Evolutionary conservation across 2,329 filamentous ascomycete species (phyloP).

Genomic region (Aspergillus tamarii): DNA sequence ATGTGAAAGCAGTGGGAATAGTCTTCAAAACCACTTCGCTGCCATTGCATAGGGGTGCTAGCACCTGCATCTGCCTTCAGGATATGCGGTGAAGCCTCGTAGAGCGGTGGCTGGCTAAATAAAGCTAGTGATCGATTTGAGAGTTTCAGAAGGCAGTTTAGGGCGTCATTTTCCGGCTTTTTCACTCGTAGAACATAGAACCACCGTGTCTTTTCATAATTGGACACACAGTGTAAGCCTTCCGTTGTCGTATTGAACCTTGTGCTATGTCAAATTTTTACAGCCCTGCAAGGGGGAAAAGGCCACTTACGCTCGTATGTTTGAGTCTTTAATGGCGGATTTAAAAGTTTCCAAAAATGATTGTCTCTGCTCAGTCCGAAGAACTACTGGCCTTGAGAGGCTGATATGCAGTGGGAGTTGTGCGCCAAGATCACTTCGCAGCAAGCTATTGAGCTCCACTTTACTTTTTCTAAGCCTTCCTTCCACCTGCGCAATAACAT

Average conservation of each 20-base stretch:
- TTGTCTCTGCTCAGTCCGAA: constrained; percentile 73
- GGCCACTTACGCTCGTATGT: constrained; percentile 49
- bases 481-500: constrained; percentile 33
- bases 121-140: constrained; percentile 66
- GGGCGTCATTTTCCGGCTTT: constrained; percentile 52
- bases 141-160: constrained; percentile 65
- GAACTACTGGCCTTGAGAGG: constrained; percentile 77
- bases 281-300: not conserved
- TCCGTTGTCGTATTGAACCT: constrained; percentile 54
- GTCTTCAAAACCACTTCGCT: constrained; percentile 35
- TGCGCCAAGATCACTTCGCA: constrained; percentile 76
- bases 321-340: constrained; percentile 45
- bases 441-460: constrained; percentile 63
- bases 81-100: constrained; percentile 43
- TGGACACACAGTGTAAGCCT: constrained; percentile 66
- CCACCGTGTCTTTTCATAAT: constrained; percentile 70
- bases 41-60: not conserved
- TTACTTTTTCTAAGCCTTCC: constrained; percentile 46
- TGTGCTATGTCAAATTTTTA: constrained; percentile 27
- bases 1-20: constrained; percentile 73
- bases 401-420: constrained; percentile 87
- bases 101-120: constrained; percentile 73
- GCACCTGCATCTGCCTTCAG: not conserved
- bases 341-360: constrained; percentile 64
- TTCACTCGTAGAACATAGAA: constrained; percentile 77